A percentile compares a stretch with the other conserved stretches of the same genome.
Conservation (phyloP, 352 stramenopile genomes). For the Peronospora destructor region DNA sequence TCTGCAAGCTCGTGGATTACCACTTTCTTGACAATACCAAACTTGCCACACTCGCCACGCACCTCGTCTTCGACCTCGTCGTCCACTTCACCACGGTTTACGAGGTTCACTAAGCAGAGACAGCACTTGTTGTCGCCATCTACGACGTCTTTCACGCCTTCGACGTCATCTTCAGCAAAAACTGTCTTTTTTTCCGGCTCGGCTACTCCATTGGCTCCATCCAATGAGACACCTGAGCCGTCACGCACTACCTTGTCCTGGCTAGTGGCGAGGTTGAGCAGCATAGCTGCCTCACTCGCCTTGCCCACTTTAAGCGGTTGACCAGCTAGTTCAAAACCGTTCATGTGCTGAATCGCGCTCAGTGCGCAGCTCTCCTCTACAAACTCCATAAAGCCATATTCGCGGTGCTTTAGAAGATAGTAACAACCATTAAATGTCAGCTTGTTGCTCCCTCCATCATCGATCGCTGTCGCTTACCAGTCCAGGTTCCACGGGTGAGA, state of each 20-base stretch:
- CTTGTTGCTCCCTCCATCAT: neutral
- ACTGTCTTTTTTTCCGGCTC: conserved; percentile 21
- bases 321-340: conserved; percentile 69
- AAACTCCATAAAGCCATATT: conserved; percentile 75
- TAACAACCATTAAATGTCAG: conserved; percentile 1
- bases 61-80: conserved; percentile 66
- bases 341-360: conserved; percentile 80
- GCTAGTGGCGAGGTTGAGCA: conserved; percentile 60
- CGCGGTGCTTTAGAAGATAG: conserved; percentile 38
- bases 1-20: conserved; percentile 53
- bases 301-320: conserved; percentile 75
- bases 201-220: neutral
- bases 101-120: conserved; percentile 67
- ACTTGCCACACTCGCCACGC: conserved; percentile 54
- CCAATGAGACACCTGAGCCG: conserved; percentile 11
- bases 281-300: conserved; percentile 54
- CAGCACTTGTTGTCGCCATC: conserved; percentile 41
- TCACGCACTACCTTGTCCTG: conserved; percentile 54
- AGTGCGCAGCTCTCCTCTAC: conserved; percentile 44
- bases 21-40: conserved; percentile 49
- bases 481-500: conserved; percentile 48
- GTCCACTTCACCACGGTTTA: conserved; percentile 63
- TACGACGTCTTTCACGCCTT: conserved; percentile 43
- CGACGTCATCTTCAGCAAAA: conserved; percentile 54
- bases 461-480: conserved; percentile 26